Base-by-base conservation (phyloP, 805 yeast genomes). In the Saturnispora gosingensis region DNA sequence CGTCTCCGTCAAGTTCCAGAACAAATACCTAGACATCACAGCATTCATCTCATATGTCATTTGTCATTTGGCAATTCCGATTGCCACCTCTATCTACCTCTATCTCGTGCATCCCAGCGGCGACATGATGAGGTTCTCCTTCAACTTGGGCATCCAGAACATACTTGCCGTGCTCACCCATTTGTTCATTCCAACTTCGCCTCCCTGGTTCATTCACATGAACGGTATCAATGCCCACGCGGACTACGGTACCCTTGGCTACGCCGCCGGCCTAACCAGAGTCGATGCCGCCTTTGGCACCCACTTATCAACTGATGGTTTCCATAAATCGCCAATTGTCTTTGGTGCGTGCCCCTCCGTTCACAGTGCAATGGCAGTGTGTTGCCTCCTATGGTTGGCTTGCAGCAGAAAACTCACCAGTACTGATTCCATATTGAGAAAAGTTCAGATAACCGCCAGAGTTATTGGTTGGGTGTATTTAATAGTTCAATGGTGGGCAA, bases 321-420 rank as follows among this genome's bases (percentile, higher is more conserved):
- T 82, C 71, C 85, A 81, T 62, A 74, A 75, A 58, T 72, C 80
- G 7, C 88, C 88, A 4, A 81, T 81, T 46, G 87, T 81, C 32
- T 83, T 83, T 69, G 88, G 85, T 27, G 97, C 97, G 1, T 72
- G 78, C 58, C 83, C 93, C 8, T 83, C 85, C 1, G 62, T 81
- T 45, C 88, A 82, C 61, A 74, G 81, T 3, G 83, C 87, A 22
- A 80, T 81, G 78, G 85, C 86, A 0, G 74, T 78, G 32, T 60
- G 74, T 35, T 45, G 43, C n/a, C n/a, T 34, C 15, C 8, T 45
- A 7, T 45, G 43, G 48, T 18, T 45, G 7, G 28, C 48, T 4
- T 30, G 46, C 13, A 18, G 24, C 32, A 30, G 46, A 44, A 30
- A 44, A 30, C 15, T 45, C 15, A 20, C 27, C 10, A 10, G 15